Evolutionary conservation across 2,329 filamentous ascomycete genomes (phyloP).

Genomic region (Albifimbria verrucaria): DNA sequence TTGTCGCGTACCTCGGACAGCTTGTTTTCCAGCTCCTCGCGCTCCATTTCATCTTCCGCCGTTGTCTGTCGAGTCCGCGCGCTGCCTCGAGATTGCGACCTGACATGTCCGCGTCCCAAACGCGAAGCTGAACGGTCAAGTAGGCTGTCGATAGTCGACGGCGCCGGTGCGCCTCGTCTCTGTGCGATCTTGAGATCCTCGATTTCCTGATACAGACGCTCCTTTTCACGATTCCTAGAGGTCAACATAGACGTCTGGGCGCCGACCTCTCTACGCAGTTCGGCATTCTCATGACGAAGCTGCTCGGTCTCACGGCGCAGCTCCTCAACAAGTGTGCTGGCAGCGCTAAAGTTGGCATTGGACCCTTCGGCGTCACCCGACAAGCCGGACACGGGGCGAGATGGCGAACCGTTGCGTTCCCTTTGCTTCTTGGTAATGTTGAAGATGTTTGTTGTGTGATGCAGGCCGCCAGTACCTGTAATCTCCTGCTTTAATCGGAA

Average conservation of each 20-base stretch:
- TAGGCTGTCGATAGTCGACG: constrained; percentile 79
- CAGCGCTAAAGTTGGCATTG: constrained; percentile 51
- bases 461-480: constrained; percentile 35
- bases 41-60: constrained; percentile 66
- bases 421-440: constrained; percentile 57
- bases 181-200: constrained; percentile 91
- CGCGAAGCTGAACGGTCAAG: constrained; percentile 92
- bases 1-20: constrained; percentile 82
- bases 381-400: constrained; percentile 46
- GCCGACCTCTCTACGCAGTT: constrained; percentile 85
- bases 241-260: constrained; percentile 98
- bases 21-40: constrained; percentile 81
- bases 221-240: constrained; percentile 91
- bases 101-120: constrained; percentile 58
- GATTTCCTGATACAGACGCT: constrained; percentile 92
- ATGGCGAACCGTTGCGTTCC: constrained; percentile 43
- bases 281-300: constrained; percentile 86
- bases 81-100: constrained; percentile 73
- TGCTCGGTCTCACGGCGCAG: constrained; percentile 67
- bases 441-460: constrained; percentile 64
- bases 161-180: constrained; percentile 62
- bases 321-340: constrained; percentile 74
- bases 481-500: constrained; percentile 66
- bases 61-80: constrained; percentile 62
- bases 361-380: constrained; percentile 50